Conservation (phyloP, 1,139 yeast species). For the Yamadazyma buinensis region DNA sequence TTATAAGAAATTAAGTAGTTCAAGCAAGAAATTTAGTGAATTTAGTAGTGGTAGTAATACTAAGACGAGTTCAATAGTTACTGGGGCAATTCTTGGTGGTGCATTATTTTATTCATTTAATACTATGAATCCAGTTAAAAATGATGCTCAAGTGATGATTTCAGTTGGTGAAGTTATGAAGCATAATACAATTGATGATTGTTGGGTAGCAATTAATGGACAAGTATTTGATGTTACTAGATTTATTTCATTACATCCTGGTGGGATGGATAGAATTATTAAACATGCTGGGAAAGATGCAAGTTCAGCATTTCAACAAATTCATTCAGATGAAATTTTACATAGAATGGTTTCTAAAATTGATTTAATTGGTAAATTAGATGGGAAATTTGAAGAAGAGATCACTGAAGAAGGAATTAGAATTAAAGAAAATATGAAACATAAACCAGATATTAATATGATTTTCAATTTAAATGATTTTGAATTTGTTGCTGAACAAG, state of each 20-base stretch:
- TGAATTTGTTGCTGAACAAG: constrained; percentile 70
- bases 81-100: too few species aligned
- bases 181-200: constrained; percentile 10
- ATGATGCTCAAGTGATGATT: constrained; percentile 2
- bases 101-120: too few species aligned
- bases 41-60: too few species aligned
- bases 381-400: constrained; percentile 14
- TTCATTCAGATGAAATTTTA: constrained; percentile 12
- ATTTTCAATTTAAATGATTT: constrained; percentile 59
- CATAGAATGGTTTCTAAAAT: constrained; percentile 11
- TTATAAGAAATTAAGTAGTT: too few species aligned
- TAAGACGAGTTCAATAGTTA: too few species aligned
- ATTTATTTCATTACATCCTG: constrained; percentile 19
- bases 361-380: constrained; percentile 14
- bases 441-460: constrained; percentile 25
- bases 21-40: too few species aligned
- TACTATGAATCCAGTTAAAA: neutral
- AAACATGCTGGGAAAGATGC: constrained; percentile 22
- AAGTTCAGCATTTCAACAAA: constrained; percentile 13
- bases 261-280: constrained; percentile 17
- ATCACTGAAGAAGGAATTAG: constrained; percentile 7
- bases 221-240: constrained; percentile 20
- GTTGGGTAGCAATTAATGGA: constrained; percentile 21
- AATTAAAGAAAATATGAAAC: constrained; percentile 13
- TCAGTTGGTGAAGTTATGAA: constrained; percentile 10